Evolutionary conservation across 257 asterid species (phyloP).

Genomic region (Agastache rugosa): DNA sequence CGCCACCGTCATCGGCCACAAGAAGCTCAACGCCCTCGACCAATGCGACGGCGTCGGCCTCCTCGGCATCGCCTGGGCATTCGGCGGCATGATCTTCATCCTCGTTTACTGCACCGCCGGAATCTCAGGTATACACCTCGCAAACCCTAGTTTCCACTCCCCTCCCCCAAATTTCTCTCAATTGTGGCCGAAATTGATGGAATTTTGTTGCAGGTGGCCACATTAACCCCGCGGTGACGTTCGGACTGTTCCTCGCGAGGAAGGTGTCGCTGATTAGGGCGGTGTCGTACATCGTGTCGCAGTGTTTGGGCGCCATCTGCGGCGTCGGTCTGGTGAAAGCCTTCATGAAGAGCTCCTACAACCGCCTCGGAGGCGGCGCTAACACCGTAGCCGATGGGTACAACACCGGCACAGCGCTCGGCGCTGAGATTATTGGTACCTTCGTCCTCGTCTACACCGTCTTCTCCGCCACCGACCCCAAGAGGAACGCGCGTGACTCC

Average conservation of each 20-base stretch:
- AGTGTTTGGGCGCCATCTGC: slow-evolving; percentile 84
- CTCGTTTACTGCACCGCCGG: slow-evolving; percentile 99
- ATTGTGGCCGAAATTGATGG: too few relatives aligned
- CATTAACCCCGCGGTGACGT: slow-evolving; percentile 90
- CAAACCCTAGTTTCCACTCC: neutral
- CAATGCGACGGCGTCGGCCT: slow-evolving; percentile 91
- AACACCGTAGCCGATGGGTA: slow-evolving; percentile 65
- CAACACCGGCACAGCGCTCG: slow-evolving; percentile 84
- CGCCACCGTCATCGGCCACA: slow-evolving; percentile 94
- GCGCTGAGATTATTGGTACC: slow-evolving; percentile 95
- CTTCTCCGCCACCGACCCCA: slow-evolving; percentile 96
- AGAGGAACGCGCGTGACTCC: slow-evolving; percentile 95
- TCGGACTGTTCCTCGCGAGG: slow-evolving; percentile 83
- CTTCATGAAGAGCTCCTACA: slow-evolving; percentile 70
- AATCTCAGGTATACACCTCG: slow-evolving; percentile 61
- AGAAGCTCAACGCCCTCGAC: slow-evolving; percentile 54
- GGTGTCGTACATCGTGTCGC: slow-evolving; percentile 72
- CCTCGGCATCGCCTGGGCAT: slow-evolving; percentile 96
- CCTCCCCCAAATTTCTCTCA: neutral
- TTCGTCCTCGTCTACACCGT: slow-evolving; percentile 95
- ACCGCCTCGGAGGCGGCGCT: slow-evolving; percentile 74
- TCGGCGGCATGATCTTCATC: slow-evolving; percentile 94
- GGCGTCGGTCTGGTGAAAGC: slow-evolving; percentile 96
- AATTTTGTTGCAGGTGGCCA: slow-evolving; percentile 61
- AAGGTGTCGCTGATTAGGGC: slow-evolving; percentile 89